Percentiles rank a stretch among this genome's conserved stretches.
These are phyloP conservation scores for Neonectria faginata DNA, from an alignment of 2,329 filamentous ascomycete genomes.

Conservation along the genomic window DNA sequence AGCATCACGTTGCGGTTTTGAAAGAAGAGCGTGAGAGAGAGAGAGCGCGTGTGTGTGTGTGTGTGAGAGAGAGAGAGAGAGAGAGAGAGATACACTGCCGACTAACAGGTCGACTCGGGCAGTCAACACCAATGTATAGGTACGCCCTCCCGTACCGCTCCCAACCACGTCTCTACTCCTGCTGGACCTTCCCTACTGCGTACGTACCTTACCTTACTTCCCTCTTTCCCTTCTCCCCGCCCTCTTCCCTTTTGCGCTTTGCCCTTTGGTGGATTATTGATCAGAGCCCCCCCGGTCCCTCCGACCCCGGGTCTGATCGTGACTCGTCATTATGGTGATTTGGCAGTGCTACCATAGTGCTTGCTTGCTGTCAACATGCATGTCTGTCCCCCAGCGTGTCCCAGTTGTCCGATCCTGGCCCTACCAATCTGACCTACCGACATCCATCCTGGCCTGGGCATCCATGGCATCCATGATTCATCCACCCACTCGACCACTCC, in stretches of 20 bases:
- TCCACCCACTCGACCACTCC: not conserved
- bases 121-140: not conserved
- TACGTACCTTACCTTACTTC: not conserved
- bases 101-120: not conserved
- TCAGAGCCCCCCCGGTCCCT: conserved; percentile 23
- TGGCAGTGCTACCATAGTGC: conserved; percentile 23
- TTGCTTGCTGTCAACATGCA: conserved; percentile 25
- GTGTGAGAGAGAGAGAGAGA: too few relatives aligned
- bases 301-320: conserved; percentile 26
- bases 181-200: too few relatives aligned
- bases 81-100: not conserved
- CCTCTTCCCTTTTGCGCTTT: conserved; percentile 20
- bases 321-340: conserved; percentile 31
- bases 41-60: too few relatives aligned
- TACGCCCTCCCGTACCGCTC: not conserved
- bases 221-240: conserved; percentile 5
- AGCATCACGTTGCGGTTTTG: not conserved
- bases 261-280: conserved; percentile 30
- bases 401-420: conserved; percentile 9
- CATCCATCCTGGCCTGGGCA: not conserved
- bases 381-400: not conserved
- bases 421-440: conserved; percentile 6
- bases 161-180: too few relatives aligned
- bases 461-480: conserved; percentile 5
- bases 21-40: too few relatives aligned